A percentile compares a stretch with the other conserved stretches of the same genome.
Evolutionary conservation across 139 green algal species (phyloP).

Genomic region (Penium margaritaceum): DNA sequence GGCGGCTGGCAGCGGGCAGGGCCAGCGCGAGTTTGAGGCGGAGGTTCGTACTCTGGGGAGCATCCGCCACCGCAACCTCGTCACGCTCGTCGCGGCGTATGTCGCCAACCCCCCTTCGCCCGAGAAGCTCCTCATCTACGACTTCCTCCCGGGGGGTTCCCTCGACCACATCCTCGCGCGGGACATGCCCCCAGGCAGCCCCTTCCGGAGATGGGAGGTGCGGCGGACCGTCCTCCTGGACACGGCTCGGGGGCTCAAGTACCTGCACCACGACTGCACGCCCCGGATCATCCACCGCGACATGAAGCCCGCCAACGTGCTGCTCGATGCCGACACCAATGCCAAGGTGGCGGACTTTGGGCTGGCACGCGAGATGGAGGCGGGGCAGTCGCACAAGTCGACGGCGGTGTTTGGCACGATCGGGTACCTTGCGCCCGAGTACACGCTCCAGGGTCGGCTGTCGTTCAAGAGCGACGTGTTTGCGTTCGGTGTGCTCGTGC

Average conservation of each 20-base stretch:
- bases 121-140: background rate
- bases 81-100: constrained; percentile 23
- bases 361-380: constrained; percentile 9
- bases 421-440: constrained; percentile 25
- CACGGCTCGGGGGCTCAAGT: constrained; percentile 15
- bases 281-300: constrained; percentile 13
- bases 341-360: constrained; percentile 22
- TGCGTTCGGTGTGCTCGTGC: constrained; percentile 15
- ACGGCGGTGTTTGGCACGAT: constrained; percentile 16
- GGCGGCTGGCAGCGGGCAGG: too few species aligned
- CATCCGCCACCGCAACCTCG: constrained; percentile 29
- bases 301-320: constrained; percentile 24
- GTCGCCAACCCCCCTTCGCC: too few species aligned
- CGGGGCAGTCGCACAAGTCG: background rate
- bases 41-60: constrained; percentile 18
- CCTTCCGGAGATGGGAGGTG: background rate
- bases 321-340: background rate
- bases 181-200: background rate
- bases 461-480: constrained; percentile 18
- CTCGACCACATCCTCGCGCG: constrained; percentile 3
- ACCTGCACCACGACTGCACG: constrained; percentile 22
- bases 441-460: background rate
- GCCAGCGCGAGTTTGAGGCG: constrained; percentile 15
- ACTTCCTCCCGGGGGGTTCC: background rate
- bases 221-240: constrained; percentile 1